A percentile compares a stretch with the other conserved stretches of the same genome.
phyloP scores from a whole-genome alignment of 2,329 filamentous ascomycete genomes.

The Botrytis cinerea region DNA sequence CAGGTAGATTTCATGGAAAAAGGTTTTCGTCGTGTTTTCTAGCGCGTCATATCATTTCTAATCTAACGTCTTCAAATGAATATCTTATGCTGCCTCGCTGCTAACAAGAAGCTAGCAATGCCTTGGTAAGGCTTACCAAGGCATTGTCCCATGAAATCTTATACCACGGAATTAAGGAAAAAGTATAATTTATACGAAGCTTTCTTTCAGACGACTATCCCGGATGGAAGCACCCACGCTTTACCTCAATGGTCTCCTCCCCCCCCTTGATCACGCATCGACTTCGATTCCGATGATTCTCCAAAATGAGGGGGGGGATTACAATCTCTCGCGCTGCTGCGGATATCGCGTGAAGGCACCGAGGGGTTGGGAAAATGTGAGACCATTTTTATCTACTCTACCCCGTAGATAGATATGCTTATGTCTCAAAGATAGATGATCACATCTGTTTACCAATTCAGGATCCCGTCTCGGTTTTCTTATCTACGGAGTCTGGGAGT shows the following conservation, averaged over 20 bases:
- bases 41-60: constrained; percentile 5
- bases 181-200: neutral
- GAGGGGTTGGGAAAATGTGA: constrained; percentile 14
- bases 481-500: constrained; percentile 6
- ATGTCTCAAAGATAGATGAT: constrained; percentile 5
- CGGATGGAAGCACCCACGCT: neutral
- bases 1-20: too few species aligned
- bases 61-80: neutral
- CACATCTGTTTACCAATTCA: neutral
- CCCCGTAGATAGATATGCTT: neutral
- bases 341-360: constrained; percentile 1
- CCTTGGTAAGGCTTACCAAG: neutral
- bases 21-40: constrained; percentile 5
- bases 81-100: neutral
- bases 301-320: constrained; percentile 6
- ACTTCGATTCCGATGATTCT: neutral
- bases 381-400: constrained; percentile 10
- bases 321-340: neutral
- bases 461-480: neutral
- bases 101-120: neutral
- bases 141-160: neutral
- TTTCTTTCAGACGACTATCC: neutral
- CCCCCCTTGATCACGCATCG: neutral
- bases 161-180: neutral
- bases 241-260: neutral